A percentile compares a stretch with the other conserved stretches of the same genome.
Evolutionary conservation across 1,139 yeast genomes (phyloP).

Genomic region (Yamadazyma atlantica): DNA sequence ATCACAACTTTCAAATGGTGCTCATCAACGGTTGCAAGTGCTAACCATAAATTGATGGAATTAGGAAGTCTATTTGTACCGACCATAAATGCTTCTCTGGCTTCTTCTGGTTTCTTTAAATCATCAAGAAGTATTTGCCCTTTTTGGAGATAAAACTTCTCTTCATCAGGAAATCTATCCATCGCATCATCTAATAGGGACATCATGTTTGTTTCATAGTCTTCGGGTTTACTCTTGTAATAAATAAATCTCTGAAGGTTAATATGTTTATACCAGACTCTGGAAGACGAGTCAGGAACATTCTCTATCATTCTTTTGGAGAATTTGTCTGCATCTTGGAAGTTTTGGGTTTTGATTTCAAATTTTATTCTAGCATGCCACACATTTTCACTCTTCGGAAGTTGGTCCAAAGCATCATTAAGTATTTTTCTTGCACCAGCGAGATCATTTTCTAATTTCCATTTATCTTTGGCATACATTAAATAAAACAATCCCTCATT

Average conservation of each 20-base stretch:
- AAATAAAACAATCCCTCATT: conserved; percentile 52
- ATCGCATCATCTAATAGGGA: conserved; percentile 46
- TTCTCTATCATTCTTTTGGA: conserved; percentile 39
- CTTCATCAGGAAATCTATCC: conserved; percentile 41
- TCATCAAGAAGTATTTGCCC: conserved; percentile 48
- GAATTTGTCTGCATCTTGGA: conserved; percentile 39
- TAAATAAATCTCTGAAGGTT: conserved; percentile 47
- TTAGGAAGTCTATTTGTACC: conserved; percentile 53
- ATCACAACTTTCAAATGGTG: conserved; percentile 37
- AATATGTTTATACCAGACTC: conserved; percentile 66
- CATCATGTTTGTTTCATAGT: conserved; percentile 30
- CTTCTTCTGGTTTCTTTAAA: conserved; percentile 28
- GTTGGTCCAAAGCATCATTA: conserved; percentile 38
- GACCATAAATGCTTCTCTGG: conserved; percentile 46
- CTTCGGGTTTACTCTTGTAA: conserved; percentile 1
- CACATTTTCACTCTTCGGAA: conserved; percentile 50
- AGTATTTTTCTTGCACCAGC: conserved; percentile 56
- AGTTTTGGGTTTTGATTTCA: conserved; percentile 44
- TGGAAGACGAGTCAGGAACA: conserved; percentile 36
- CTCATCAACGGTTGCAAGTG: conserved; percentile 52
- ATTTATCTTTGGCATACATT: conserved; percentile 71
- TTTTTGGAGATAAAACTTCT: conserved; percentile 57
- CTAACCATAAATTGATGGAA: conserved; percentile 54
- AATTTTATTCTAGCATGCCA: conserved; percentile 75
- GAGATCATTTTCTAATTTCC: conserved; percentile 49